Percentiles rank a stretch among this genome's conserved stretches.
phyloP scores from a whole-genome alignment of 2,329 filamentous ascomycete genomes.

The Hymenoscyphus fructigenus region DNA sequence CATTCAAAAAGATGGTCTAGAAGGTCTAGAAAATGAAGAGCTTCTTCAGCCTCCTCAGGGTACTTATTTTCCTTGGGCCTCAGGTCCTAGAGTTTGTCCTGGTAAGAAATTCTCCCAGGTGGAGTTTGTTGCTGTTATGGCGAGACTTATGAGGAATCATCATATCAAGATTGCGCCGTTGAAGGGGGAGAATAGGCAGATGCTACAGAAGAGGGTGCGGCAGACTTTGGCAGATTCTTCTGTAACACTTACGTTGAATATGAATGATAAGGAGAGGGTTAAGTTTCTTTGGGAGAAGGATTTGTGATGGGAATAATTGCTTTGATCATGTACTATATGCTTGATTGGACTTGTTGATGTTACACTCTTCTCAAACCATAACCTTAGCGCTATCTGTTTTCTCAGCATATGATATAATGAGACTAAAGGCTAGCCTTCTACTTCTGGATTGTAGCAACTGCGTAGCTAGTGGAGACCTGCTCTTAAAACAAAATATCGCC shows the following conservation, averaged over 20 bases:
- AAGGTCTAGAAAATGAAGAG: constrained; percentile 7
- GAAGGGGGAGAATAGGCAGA: constrained; percentile 5
- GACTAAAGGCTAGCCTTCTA: no score
- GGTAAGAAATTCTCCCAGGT: constrained; percentile 20
- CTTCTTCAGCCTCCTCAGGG: constrained; percentile 4
- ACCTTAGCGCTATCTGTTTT: no score
- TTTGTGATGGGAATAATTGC: not conserved
- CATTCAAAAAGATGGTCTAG: not conserved
- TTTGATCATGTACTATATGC: no score
- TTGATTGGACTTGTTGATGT: no score
- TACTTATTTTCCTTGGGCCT: constrained; percentile 14
- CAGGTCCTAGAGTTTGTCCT: constrained; percentile 17
- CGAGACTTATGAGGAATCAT: constrained; percentile 9
- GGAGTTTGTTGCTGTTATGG: constrained; percentile 20
- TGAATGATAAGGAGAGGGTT: not conserved
- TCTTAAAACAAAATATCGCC: no score
- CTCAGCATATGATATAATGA: no score
- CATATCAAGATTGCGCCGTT: not conserved
- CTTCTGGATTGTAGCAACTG: no score
- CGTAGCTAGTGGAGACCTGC: no score
- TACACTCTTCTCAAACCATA: no score
- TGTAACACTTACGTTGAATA: not conserved
- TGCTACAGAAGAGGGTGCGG: not conserved
- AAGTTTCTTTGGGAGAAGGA: not conserved
- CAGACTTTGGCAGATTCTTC: not conserved